Evolutionary conservation across 257 asterid genomes (phyloP), one percentile per base, ranked within the genome.

Genomic region (Coffea canephora): DNA sequence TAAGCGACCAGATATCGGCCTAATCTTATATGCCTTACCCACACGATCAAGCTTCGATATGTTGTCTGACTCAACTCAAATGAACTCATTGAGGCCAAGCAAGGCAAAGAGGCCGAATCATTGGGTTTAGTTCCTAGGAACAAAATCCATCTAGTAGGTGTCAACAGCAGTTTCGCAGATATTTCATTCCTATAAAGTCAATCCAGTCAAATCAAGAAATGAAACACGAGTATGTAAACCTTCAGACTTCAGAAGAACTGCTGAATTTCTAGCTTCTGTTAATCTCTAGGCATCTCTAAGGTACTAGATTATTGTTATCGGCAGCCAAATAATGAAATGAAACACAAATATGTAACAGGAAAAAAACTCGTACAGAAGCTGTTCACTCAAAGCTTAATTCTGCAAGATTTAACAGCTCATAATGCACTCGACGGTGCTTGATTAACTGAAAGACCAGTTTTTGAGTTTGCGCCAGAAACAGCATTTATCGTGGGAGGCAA

Each of bases 401-500:
- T 50, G 73, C 19, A 57, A 55, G 45, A 71, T 61, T 11, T 34
- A 64, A 50, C 41, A 65, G 73, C n/a, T 69, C 65, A 72, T 25
- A 34, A 48, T 52, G 69, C n/a, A 62, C 72, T 72, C 69, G 39
- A 46, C 66, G 74, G 79, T 81, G 82, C 83, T 76, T 67, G 79
- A 65, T 43, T 78, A 74, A 77, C 67, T 11, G 88, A 78, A 78
- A 45, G 83, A 43, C 54, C 79, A 54, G 82, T 71, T 21, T 55
- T 62, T 46, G 85, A 61, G 71, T 78, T 80, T 43, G 68, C 76
- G 57, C 25, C 25, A 55, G 81, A 49, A 66, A 36, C 64, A 66
- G 55, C 49, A 73, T 85, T 88, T 46, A 8, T 23, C 54, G 66
- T 31, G 21, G 62, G 80, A 21, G 80, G 73, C 50, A 74, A 75